Percentiles rank a stretch among this genome's conserved stretches.
Conservation (phyloP, 2,329 filamentous ascomycete genomes). For the Colletotrichum truncatum region DNA sequence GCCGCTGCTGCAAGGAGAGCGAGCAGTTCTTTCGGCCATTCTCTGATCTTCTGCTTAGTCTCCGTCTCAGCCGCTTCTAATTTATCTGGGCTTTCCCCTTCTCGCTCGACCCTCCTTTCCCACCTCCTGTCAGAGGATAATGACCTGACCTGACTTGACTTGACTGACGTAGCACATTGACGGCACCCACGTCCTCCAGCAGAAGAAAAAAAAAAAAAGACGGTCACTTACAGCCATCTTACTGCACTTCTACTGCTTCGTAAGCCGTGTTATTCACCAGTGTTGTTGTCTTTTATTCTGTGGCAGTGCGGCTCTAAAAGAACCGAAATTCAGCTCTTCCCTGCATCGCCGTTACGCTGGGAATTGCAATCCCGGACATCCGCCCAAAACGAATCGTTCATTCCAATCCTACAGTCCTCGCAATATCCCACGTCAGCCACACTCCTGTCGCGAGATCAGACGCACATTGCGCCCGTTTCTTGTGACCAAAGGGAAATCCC, state of each 20-base stretch:
- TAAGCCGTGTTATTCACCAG: background rate
- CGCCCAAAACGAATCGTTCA: background rate
- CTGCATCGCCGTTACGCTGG: background rate
- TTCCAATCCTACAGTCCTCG: conserved; percentile 3
- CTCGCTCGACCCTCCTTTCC: conserved; percentile 23
- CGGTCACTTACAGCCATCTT: background rate
- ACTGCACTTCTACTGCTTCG: too few relatives aligned
- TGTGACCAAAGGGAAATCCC: conserved; percentile 9
- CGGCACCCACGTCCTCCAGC: background rate
- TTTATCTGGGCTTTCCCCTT: conserved; percentile 22
- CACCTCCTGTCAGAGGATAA: conserved; percentile 19
- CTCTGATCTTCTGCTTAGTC: background rate
- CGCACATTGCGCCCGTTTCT: conserved; percentile 7
- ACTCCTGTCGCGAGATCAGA: conserved; percentile 9
- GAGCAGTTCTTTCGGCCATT: background rate
- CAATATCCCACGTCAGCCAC: conserved; percentile 16
- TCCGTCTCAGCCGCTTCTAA: conserved; percentile 9
- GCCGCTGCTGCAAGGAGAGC: background rate
- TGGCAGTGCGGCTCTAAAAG: background rate
- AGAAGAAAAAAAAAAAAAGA: background rate
- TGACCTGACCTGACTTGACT: conserved; percentile 2
- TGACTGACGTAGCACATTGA: conserved; percentile 25
- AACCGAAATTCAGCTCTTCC: background rate
- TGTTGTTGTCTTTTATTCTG: background rate
- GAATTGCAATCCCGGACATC: conserved; percentile 6